A percentile compares a stretch with the other conserved stretches of the same genome.
phyloP scores from a whole-genome alignment of 2,329 filamentous ascomycete genomes.

The Fusarium nygamai region DNA sequence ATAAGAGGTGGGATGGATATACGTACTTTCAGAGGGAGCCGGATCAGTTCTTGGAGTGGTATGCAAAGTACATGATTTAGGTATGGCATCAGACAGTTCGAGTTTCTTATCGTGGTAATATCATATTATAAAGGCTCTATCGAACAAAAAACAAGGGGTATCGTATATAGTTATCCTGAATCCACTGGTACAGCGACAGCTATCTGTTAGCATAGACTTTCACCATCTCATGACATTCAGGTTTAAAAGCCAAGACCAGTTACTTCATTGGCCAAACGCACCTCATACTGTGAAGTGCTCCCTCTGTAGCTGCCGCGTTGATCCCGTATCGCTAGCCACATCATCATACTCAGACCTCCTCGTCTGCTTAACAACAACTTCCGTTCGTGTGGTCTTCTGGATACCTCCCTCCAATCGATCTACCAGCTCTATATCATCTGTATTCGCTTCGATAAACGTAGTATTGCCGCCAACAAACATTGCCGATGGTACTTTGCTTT shows the following conservation, averaged over 20 bases:
- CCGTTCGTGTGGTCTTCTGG: conserved; percentile 42
- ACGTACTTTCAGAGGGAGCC: conserved; percentile 29
- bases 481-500: conserved; percentile 19
- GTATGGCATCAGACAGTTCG: too few relatives aligned
- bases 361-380: conserved; percentile 36
- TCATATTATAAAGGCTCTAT: background rate
- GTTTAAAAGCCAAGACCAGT: too few relatives aligned
- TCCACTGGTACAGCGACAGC: background rate
- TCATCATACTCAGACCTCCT: conserved; percentile 34
- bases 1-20: conserved; percentile 23
- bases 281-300: conserved; percentile 35
- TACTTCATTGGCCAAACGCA: rapidly evolving
- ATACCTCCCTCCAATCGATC: conserved; percentile 23
- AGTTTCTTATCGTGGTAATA: rapidly evolving
- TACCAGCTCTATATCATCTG: conserved; percentile 35
- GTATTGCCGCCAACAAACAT: conserved; percentile 39
- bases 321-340: conserved; percentile 35
- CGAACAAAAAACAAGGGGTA: conserved; percentile 7
- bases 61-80: conserved; percentile 19
- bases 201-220: background rate
- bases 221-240: background rate
- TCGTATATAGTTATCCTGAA: background rate
- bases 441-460: conserved; percentile 39
- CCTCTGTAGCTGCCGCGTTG: conserved; percentile 33
- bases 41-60: conserved; percentile 29